Percentiles rank a stretch among this genome's conserved stretches.
phyloP scores from a whole-genome alignment of 2,329 filamentous ascomycete species.

The Falciphora oryzae region DNA sequence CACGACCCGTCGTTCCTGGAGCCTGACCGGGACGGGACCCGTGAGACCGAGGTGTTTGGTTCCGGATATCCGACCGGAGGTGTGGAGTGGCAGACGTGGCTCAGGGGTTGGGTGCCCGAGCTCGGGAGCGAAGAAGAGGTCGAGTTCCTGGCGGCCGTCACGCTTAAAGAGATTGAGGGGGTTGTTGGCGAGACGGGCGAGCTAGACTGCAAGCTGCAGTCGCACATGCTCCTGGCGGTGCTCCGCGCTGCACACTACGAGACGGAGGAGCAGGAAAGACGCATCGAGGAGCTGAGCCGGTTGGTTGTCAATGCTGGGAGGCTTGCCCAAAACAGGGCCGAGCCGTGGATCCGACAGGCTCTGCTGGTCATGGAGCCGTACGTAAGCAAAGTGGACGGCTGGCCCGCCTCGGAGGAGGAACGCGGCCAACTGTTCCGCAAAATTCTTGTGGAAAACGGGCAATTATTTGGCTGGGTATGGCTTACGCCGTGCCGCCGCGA shows the following conservation, averaged over 20 bases:
- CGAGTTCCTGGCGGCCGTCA: neutral
- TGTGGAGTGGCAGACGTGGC: neutral
- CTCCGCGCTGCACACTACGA: neutral
- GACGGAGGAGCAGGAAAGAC: neutral
- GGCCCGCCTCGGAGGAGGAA: neutral
- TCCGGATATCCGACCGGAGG: neutral
- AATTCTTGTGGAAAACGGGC: constrained; percentile 2
- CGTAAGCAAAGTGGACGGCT: neutral
- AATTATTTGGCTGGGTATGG: neutral
- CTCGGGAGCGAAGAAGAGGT: neutral
- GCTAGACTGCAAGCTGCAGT: neutral
- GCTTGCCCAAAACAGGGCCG: neutral
- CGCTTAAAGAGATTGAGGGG: neutral
- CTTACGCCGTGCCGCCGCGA: neutral
- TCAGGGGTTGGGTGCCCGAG: neutral
- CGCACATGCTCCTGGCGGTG: neutral
- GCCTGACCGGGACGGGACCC: neutral
- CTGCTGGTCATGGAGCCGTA: neutral
- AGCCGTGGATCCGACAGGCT: constrained; percentile 1
- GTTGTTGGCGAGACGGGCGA: neutral
- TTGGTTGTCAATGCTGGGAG: neutral
- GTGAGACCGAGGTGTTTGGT: neutral
- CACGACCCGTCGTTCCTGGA: neutral
- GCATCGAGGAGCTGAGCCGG: neutral
- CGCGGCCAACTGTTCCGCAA: neutral